Evolutionary conservation across 2,329 filamentous ascomycete species (phyloP), one percentile per base, ranked within the genome.

Genomic region (Tolypocladium nubicola): DNA sequence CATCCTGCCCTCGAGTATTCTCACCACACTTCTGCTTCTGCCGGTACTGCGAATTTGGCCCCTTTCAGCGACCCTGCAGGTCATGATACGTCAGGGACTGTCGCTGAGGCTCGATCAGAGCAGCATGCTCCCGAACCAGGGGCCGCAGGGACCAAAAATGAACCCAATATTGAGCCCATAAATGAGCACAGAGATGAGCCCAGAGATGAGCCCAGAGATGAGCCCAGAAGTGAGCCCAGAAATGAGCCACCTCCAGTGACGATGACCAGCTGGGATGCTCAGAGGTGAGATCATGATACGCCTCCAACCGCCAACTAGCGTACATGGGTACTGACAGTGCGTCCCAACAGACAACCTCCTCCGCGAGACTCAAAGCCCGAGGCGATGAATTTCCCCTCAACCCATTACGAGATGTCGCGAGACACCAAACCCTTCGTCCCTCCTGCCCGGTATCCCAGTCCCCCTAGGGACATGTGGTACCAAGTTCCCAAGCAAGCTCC

Each of bases 401-500:
- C 85, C 57, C 84, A 84, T 57, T 97, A 97, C 72, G 80, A 82
- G 57, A 97, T 97, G 86, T 96, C 88, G 57, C 82, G 81, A 57
- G 88, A 92, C 69, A 78, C 79, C 21, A 73, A 84, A 39, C 84
- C 89, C 11, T 97, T 95, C 72, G 81, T 89, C 56, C 83, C 92
- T 38, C 92, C 92, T 21, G 72, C 76, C 59, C 79, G 82, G 56
- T 94, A 96, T 66, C 89, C 92, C 3, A 89, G 90, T 66, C 89
- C 90, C 21, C 90, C 92, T 0, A 88, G 81, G 70, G 82, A 92
- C 67, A 92, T 96, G 89, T 94, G 87, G 80, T 96, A 94, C 68
- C 78, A 93, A 65, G 81, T 95, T 40, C 91, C 91, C 6, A 83
- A 79, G 61, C 79, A 82, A 58, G 76, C 77, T 21, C 83, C 83